A percentile compares a stretch with the other conserved stretches of the same genome.
Evolutionary conservation across 768 basidiomycete genomes (phyloP).

Genomic region (Lactarius trivialis): DNA sequence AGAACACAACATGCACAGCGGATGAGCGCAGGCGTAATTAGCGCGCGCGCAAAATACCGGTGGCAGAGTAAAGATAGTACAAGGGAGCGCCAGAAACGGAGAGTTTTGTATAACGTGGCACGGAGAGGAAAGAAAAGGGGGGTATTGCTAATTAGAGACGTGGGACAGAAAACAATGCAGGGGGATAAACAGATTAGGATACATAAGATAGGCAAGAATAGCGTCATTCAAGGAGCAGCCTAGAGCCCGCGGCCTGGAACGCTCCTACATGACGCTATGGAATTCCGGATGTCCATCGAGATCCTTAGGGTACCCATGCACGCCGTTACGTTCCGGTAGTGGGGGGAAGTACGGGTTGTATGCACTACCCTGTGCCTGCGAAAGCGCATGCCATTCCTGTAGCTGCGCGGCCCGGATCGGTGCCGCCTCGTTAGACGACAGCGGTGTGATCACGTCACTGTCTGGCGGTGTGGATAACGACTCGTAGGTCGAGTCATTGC

Average conservation of each 20-base stretch:
- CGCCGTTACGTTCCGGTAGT: slow-evolving; percentile 18
- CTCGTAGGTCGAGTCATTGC: slow-evolving; percentile 19
- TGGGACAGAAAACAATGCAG: slow-evolving; percentile 14
- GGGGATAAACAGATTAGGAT: slow-evolving; percentile 18
- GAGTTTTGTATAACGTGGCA: slow-evolving; percentile 21
- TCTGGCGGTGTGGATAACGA: slow-evolving; percentile 22
- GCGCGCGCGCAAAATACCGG: slow-evolving; percentile 18
- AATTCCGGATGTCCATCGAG: slow-evolving; percentile 19
- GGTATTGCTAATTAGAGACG: slow-evolving; percentile 20
- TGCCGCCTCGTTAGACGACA: slow-evolving; percentile 23
- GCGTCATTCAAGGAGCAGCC: slow-evolving; percentile 17
- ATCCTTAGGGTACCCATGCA: slow-evolving; percentile 20
- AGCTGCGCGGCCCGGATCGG: slow-evolving; percentile 22
- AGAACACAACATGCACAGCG: slow-evolving; percentile 21
- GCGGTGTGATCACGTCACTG: slow-evolving; percentile 24
- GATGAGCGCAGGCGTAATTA: slow-evolving; percentile 12
- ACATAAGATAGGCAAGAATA: slow-evolving; percentile 25
- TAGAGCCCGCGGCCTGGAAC: slow-evolving; percentile 19
- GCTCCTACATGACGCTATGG: slow-evolving; percentile 22
- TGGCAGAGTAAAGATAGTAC: slow-evolving; percentile 19
- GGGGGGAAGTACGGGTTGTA: slow-evolving; percentile 25
- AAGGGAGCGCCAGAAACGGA: slow-evolving; percentile 15
- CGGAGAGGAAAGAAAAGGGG: slow-evolving; percentile 11
- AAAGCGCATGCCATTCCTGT: slow-evolving; percentile 24
- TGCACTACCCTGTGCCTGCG: slow-evolving; percentile 21